These are phyloP conservation scores for Mycena vitilis DNA, from an alignment of 768 basidiomycete genomes.

Conservation along the genomic window DNA sequence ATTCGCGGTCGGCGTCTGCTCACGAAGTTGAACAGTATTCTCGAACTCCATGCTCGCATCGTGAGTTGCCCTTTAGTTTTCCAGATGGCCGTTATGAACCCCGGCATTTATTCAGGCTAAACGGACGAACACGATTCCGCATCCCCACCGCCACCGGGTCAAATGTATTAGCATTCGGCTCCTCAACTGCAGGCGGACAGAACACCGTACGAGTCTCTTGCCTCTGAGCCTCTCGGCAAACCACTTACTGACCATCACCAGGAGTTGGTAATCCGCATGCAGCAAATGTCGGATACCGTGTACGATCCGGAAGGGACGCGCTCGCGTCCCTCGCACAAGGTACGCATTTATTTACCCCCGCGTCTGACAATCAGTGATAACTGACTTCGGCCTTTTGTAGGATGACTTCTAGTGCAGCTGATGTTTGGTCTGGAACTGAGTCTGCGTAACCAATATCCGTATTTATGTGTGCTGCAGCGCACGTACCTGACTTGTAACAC, in stretches of 20 bases:
- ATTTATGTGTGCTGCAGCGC: no score
- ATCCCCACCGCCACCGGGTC: background rate
- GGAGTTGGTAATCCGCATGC: background rate
- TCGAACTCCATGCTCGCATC: slow-evolving; percentile 1
- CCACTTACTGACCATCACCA: background rate
- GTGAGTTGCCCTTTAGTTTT: background rate
- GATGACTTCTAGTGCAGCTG: background rate
- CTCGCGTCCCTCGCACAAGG: background rate
- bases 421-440: background rate
- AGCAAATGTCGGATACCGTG: background rate
- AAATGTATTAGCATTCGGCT: background rate
- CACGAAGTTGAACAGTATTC: slow-evolving; percentile 4
- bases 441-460: no score
- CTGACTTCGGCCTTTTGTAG: background rate
- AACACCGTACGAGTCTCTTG: background rate
- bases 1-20: background rate
- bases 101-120: background rate
- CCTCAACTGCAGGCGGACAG: background rate
- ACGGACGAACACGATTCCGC: background rate
- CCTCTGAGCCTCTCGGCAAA: background rate
- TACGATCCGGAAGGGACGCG: background rate
- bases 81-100: background rate
- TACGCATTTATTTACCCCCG: background rate
- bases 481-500: no score
- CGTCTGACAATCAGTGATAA: background rate